Conservation (phyloP, 176 grass and related monocot species). For the Rhynchospora tenuis region DNA sequence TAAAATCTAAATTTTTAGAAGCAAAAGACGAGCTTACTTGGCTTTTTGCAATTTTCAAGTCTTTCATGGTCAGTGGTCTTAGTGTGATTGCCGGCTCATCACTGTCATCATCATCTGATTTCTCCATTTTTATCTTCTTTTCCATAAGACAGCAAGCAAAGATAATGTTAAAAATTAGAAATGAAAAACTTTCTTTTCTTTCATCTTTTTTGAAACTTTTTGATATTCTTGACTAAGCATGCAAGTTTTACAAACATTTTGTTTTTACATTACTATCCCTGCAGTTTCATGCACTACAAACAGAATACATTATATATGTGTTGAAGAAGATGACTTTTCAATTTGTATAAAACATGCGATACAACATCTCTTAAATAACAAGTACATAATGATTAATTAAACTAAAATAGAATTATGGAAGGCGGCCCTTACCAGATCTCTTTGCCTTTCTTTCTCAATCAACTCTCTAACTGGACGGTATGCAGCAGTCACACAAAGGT, state of each 20-base stretch:
- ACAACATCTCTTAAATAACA: not conserved
- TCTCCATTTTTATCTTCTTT: slow-evolving; percentile 12
- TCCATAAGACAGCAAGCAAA: not conserved
- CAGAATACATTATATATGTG: not conserved
- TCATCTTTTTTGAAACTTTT: slow-evolving; percentile 15
- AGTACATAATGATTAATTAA: not conserved
- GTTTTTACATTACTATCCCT: slow-evolving; percentile 28
- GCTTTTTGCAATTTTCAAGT: slow-evolving; percentile 81
- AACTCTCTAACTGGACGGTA: slow-evolving; percentile 92
- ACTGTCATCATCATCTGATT: not conserved
- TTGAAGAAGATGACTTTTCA: not conserved
- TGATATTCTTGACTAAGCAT: not conserved
- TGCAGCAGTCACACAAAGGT: slow-evolving; percentile 83
- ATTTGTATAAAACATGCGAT: not conserved
- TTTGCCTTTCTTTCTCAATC: slow-evolving; percentile 69
- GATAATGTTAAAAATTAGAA: not conserved
- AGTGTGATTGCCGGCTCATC: slow-evolving; percentile 34
- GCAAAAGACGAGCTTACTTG: slow-evolving; percentile 47
- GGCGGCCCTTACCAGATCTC: slow-evolving; percentile 49
- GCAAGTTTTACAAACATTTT: slow-evolving; percentile 1
- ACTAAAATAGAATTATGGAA: not conserved
- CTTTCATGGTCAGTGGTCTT: slow-evolving; percentile 83
- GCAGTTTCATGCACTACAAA: slow-evolving; percentile 34
- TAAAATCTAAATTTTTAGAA: not conserved
- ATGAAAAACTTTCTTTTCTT: not conserved